These are phyloP conservation scores for Solanum chilense DNA, from an alignment of 257 asterid species.

Conservation along the genomic window DNA sequence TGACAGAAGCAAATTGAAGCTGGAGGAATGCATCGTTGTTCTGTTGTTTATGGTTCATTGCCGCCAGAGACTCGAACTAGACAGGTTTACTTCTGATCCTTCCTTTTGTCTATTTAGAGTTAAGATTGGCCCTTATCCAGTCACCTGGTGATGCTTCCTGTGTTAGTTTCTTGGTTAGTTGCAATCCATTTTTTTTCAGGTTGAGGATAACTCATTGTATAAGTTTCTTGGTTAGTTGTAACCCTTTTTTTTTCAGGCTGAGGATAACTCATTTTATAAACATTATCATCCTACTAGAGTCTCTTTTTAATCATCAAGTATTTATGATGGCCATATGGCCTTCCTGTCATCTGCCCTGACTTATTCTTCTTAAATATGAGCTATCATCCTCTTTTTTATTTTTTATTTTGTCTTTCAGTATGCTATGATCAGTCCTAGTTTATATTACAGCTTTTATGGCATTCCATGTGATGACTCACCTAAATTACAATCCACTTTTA, in stretches of 20 bases:
- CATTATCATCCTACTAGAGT: neutral
- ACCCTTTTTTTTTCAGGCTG: neutral
- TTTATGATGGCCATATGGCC: no score
- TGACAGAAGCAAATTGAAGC: conserved; percentile 67
- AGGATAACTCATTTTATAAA: neutral
- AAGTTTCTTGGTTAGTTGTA: neutral
- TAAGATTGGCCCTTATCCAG: neutral
- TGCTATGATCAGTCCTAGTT: neutral
- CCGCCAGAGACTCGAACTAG: conserved; percentile 93
- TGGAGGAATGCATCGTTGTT: conserved; percentile 66
- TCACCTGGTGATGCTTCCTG: neutral
- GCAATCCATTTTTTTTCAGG: neutral
- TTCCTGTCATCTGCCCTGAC: neutral
- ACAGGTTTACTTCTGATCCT: conserved; percentile 54
- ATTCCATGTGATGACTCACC: neutral
- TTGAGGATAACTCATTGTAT: neutral
- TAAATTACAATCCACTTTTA: neutral
- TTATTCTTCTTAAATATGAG: neutral
- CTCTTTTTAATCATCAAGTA: neutral
- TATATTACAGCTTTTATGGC: neutral
- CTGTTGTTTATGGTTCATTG: conserved; percentile 96
- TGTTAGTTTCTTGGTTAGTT: neutral
- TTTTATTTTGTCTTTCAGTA: neutral
- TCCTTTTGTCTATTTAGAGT: neutral
- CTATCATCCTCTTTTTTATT: neutral